These are phyloP conservation scores for Sugiyamaella sp. DNA, from an alignment of 1,139 yeast species.

Conservation along the genomic window DNA sequence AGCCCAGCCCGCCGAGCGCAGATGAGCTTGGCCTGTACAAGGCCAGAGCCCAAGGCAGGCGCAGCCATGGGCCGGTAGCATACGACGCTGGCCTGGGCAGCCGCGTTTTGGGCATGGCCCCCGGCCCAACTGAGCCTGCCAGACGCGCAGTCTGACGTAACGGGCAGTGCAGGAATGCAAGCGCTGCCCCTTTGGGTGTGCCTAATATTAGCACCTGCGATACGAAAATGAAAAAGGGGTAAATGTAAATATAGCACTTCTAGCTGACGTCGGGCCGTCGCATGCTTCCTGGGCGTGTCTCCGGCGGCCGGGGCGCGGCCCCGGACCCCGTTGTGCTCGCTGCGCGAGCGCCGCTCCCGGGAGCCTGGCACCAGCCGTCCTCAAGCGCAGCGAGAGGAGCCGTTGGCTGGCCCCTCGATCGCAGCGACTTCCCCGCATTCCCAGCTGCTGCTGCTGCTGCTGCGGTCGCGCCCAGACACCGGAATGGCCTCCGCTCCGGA, in stretches of 20 bases:
- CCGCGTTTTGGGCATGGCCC: background rate
- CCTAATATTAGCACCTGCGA: background rate
- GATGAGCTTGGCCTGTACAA: too few species aligned
- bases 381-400: slow-evolving; percentile 1
- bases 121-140: background rate
- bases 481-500: too few species aligned
- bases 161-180: background rate
- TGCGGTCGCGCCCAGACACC: too few species aligned
- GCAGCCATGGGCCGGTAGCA: too few species aligned
- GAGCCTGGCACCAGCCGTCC: background rate
- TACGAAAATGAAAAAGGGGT: background rate
- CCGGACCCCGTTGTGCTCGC: slow-evolving; percentile 1
- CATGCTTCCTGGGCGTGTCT: background rate
- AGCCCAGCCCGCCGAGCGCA: too few species aligned
- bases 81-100: too few species aligned
- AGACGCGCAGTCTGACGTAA: background rate
- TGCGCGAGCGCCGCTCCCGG: background rate
- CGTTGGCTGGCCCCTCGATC: too few species aligned
- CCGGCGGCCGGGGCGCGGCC: slow-evolving; percentile 2
- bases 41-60: too few species aligned
- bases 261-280: background rate
- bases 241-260: background rate
- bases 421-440: too few species aligned
- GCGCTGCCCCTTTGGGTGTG: background rate
- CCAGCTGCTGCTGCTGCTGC: too few species aligned